phyloP scores from a whole-genome alignment of 352 stramenopile species.

The Salisapilia sapeloensis region DNA sequence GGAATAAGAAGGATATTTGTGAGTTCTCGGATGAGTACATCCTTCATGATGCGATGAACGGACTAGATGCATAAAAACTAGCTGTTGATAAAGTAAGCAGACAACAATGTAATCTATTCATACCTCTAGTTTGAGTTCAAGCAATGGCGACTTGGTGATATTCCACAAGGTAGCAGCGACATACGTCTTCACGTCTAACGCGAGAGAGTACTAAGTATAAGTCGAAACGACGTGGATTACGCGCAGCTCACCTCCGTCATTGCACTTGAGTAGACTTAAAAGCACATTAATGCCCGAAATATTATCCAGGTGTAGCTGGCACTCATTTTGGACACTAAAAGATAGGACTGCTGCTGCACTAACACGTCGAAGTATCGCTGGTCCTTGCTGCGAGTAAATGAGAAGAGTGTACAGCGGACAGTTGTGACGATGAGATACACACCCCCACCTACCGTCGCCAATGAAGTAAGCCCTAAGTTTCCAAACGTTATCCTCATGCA shows the following conservation, averaged over 20 bases:
- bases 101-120: background rate
- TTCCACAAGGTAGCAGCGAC: conserved; percentile 46
- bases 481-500: background rate
- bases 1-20: conserved; percentile 28
- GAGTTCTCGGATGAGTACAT: conserved; percentile 27
- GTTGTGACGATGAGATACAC: conserved; percentile 48
- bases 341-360: conserved; percentile 32
- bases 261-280: conserved; percentile 20
- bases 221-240: background rate
- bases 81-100: background rate
- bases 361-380: conserved; percentile 17
- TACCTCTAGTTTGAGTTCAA: conserved; percentile 58
- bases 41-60: conserved; percentile 39
- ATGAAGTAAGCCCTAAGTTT: background rate
- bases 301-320: conserved; percentile 42
- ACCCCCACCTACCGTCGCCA: conserved; percentile 22
- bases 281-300: conserved; percentile 24
- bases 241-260: conserved; percentile 8
- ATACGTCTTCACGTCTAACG: conserved; percentile 24
- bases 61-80: conserved; percentile 9
- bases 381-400: conserved; percentile 7
- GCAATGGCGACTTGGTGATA: conserved; percentile 34
- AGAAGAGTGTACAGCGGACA: conserved; percentile 47
- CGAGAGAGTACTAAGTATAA: background rate
- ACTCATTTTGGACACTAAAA: conserved; percentile 56